phyloP scores from a whole-genome alignment of 371 early-diverging fungal species.

The Mortierella sp. region DNA sequence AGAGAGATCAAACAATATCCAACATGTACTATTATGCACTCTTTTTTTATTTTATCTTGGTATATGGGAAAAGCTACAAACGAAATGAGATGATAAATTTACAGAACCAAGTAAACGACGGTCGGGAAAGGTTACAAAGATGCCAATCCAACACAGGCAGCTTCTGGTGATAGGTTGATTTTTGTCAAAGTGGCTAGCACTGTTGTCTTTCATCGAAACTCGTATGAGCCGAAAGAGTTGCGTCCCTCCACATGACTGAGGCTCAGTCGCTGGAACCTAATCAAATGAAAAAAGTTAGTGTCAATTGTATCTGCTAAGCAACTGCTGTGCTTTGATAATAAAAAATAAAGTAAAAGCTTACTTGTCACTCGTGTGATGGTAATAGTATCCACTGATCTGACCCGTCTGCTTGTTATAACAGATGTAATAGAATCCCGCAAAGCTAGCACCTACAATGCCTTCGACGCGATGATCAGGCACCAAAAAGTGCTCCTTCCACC shows the following conservation, averaged over 20 bases:
- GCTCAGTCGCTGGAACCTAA: constrained; percentile 83
- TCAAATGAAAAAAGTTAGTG: neutral
- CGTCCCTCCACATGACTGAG: constrained; percentile 74
- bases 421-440: constrained; percentile 96
- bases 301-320: too few species aligned
- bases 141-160: neutral
- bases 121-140: neutral
- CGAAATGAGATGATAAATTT: neutral
- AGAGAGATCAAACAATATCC: neutral
- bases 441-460: constrained; percentile 90
- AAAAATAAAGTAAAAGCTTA: constrained; percentile 6
- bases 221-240: constrained; percentile 67
- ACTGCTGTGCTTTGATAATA: too few species aligned
- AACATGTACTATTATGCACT: too few species aligned
- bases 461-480: constrained; percentile 94
- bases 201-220: constrained; percentile 69
- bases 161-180: neutral
- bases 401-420: constrained; percentile 84
- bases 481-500: constrained; percentile 97
- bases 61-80: neutral
- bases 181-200: too few species aligned
- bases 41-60: neutral
- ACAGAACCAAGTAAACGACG: neutral
- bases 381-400: constrained; percentile 89
- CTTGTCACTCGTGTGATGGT: constrained; percentile 62